These are phyloP conservation scores for Suillus tomentosus DNA, from an alignment of 768 basidiomycete species.

Conservation along the genomic window DNA sequence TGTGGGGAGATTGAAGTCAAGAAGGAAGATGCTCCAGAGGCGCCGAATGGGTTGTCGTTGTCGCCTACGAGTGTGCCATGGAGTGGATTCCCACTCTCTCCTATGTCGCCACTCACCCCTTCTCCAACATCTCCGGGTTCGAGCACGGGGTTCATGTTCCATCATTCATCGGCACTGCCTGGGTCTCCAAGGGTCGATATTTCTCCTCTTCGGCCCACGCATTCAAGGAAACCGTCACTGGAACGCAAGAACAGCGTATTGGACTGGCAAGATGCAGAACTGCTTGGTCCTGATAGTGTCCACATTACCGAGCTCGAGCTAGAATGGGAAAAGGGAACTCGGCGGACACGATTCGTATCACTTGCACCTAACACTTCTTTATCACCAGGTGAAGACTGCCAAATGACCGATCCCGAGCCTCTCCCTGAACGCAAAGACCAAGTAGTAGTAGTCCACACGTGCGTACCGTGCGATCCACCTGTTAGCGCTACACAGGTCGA, in stretches of 20 bases:
- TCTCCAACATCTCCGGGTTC: constrained; percentile 21
- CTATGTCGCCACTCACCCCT: constrained; percentile 23
- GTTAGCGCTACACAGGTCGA: constrained; percentile 71
- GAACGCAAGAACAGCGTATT: constrained; percentile 26
- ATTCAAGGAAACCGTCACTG: background rate
- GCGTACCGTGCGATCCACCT: constrained; percentile 60
- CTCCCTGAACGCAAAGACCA: constrained; percentile 17
- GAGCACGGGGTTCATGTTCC: constrained; percentile 16
- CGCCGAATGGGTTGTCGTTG: constrained; percentile 7
- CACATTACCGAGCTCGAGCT: constrained; percentile 45
- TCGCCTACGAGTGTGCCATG: constrained; percentile 7
- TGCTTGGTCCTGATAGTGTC: constrained; percentile 48
- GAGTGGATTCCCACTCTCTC: constrained; percentile 17
- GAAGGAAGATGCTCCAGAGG: constrained; percentile 32
- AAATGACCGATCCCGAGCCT: background rate
- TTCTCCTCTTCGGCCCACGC: constrained; percentile 8
- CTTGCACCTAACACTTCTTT: constrained; percentile 7
- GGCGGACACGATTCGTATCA: constrained; percentile 15
- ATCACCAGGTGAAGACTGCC: constrained; percentile 13
- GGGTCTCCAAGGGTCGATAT: constrained; percentile 8
- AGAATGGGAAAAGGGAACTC: constrained; percentile 29
- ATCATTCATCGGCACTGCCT: constrained; percentile 17
- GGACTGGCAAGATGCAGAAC: constrained; percentile 46
- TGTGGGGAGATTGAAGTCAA: constrained; percentile 46
- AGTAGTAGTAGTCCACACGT: constrained; percentile 61